Conservation (phyloP, 1,139 yeast species). For the Sugiyamaella castrensis region DNA sequence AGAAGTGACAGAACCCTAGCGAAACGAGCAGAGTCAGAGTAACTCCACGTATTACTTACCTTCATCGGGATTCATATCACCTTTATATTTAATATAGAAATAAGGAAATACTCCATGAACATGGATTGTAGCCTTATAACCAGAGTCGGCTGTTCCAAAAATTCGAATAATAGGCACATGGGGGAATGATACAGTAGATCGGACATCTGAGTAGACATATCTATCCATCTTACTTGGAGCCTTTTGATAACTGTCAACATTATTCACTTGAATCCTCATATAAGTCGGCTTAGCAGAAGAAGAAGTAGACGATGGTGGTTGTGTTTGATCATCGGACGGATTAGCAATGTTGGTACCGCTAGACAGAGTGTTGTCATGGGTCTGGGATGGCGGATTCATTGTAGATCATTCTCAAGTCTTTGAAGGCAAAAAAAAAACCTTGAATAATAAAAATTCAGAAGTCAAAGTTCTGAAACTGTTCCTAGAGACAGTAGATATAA, state of each 20-base stretch:
- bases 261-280: slow-evolving; percentile 38
- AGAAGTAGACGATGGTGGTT: no score
- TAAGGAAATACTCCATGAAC: slow-evolving; percentile 87
- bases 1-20: neutral
- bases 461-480: no score
- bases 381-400: no score
- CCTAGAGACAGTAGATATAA: no score
- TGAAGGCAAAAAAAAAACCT: no score
- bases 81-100: slow-evolving; percentile 59
- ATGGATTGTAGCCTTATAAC: slow-evolving; percentile 60
- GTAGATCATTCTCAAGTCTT: no score
- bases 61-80: slow-evolving; percentile 32
- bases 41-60: slow-evolving; percentile 18
- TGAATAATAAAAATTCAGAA: no score
- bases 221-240: slow-evolving; percentile 46
- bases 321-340: no score
- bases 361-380: no score
- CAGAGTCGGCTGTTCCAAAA: slow-evolving; percentile 62
- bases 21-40: neutral
- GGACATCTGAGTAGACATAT: slow-evolving; percentile 27
- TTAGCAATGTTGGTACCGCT: no score
- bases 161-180: slow-evolving; percentile 75
- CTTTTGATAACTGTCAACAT: slow-evolving; percentile 59
- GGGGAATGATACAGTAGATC: slow-evolving; percentile 23
- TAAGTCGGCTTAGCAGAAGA: slow-evolving; percentile 7